Conservation (phyloP, 805 yeast species). For the Candida krabiensis region DNA sequence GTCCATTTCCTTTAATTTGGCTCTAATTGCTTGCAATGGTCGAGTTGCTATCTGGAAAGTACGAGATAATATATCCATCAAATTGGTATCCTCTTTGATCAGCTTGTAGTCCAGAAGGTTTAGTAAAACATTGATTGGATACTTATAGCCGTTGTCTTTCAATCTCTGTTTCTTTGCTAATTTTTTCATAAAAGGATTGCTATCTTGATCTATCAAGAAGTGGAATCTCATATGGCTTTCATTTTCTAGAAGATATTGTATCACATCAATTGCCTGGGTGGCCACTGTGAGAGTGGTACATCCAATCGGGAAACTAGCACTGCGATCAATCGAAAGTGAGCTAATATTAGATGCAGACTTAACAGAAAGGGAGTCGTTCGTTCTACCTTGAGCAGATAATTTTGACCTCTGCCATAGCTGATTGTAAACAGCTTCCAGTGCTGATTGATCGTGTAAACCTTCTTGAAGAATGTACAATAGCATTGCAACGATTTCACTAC, state of each 20-base stretch:
- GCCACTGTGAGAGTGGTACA: conserved; percentile 72
- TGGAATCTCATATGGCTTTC: conserved; percentile 69
- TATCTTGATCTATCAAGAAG: conserved; percentile 77
- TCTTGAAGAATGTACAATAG: conserved; percentile 71
- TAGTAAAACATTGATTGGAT: conserved; percentile 72
- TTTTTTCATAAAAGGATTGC: conserved; percentile 41
- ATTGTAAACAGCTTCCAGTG: conserved; percentile 61
- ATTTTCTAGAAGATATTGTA: conserved; percentile 67
- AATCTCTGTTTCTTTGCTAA: conserved; percentile 35
- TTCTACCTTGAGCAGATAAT: conserved; percentile 6
- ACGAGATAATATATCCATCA: conserved; percentile 75
- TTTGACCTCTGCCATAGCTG: conserved; percentile 54
- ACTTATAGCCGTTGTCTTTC: conserved; percentile 49
- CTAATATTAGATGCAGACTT: conserved; percentile 5
- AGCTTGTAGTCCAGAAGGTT: conserved; percentile 58
- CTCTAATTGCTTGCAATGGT: conserved; percentile 55
- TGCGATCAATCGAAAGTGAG: conserved; percentile 10
- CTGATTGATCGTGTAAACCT: conserved; percentile 59
- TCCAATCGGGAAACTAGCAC: conserved; percentile 49
- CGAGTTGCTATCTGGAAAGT: conserved; percentile 76
- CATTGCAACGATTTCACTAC: conserved; percentile 71
- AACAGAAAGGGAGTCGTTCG: conserved; percentile 4
- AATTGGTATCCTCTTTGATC: conserved; percentile 69
- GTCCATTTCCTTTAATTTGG: conserved; percentile 39
- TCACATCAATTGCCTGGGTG: conserved; percentile 71